Evolutionary conservation across 176 grass and related monocot genomes (phyloP), one percentile per base, ranked within the genome.

Genomic region (Metroxylon sagu): DNA sequence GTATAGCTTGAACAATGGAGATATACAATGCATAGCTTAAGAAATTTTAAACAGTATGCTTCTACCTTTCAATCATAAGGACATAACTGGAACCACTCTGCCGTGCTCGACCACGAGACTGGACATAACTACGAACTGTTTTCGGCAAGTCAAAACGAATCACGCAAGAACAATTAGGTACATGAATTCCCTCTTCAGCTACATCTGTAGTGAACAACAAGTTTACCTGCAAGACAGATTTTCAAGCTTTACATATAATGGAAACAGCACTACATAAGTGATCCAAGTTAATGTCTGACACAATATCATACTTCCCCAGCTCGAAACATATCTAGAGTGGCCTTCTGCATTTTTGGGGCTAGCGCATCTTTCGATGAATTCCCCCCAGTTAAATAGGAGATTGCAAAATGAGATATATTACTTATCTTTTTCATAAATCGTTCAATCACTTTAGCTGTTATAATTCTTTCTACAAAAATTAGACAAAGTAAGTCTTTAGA

Each of bases 121-220:
- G 62, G 43, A 65, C 14, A 65, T 51, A 65, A 65, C 62, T 65
- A 7, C 48, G 16, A 51, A 65, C 21, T 25, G 62, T 65, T 48
- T 65, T 65, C 4, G 62, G 48, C 27, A 65, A 14, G 48, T 65
- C 48, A 52, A 52, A 65, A 26, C 19, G 62, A 26, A 65, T 50
- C 23, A 65, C 62, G 16, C 62, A 65, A 18, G 62, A 65, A 26
- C 62, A 65, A 28, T 65, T 51, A 51, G 62, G 62, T 17, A 65
- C 35, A 51, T 65, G 48, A 17, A 51, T 7, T 48, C 60, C 62
- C 48, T 52, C 62, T 52, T 65, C 39, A 65, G 48, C 62, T 15
- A 65, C 16, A 65, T 65, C 62, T 25, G 62, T 65, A 51, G 62
- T 52, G 62, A 65, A 52, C 48, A 65, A 26, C 6, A 65, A 52